Base-by-base conservation (phyloP, 495 filamentous ascomycete species). In the Penicillium waksmanii region DNA sequence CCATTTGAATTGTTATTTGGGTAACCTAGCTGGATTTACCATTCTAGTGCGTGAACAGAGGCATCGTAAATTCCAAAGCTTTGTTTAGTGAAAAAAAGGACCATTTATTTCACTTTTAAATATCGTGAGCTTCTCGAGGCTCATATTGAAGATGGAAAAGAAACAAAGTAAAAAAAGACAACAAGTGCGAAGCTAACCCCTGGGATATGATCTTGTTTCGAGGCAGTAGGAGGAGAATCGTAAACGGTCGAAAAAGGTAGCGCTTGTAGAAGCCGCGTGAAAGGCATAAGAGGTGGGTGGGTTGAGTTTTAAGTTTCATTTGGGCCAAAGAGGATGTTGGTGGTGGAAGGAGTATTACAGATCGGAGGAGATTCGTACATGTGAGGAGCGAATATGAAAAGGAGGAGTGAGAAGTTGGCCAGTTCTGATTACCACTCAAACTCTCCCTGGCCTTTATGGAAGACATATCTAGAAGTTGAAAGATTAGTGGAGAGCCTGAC, bases 381-480 rank as follows among this genome's bases (percentile, higher is more conserved):
- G 11, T 31, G 21, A 6, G 51, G 13, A 10, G 11, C 7, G 35
- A 12, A 46, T 17, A 6, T 27, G 55, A 35, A 9, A 48, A 44
- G 15, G 8, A 46, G 5, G 18, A 15, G 17, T 31, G 33, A 57
- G 40, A 8, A 23, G 23, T 52, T 27, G 18, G 17, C 19, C 15
- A n/a, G 0, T 48, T 25, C 23, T 43, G 38, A 66, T 67, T 87
- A 99, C 95, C 95, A 99, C 73, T 98, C 95, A 62, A 97, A 98
- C 74, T 98, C 96, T 56, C 95, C 95, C 31, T 87, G 89, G 17
- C 92, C 95, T 77, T 98, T 97, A 77, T 96, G 92, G 80, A 98
- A 99, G 66, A 98, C 90, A 62, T 96, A 97, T 74, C 87, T 89
- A 62, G 5, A 49, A 48, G 46, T 15, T 25, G 23, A 27, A 1